Evolutionary conservation across 768 basidiomycete genomes (phyloP).

Genomic region (Panus rudis): DNA sequence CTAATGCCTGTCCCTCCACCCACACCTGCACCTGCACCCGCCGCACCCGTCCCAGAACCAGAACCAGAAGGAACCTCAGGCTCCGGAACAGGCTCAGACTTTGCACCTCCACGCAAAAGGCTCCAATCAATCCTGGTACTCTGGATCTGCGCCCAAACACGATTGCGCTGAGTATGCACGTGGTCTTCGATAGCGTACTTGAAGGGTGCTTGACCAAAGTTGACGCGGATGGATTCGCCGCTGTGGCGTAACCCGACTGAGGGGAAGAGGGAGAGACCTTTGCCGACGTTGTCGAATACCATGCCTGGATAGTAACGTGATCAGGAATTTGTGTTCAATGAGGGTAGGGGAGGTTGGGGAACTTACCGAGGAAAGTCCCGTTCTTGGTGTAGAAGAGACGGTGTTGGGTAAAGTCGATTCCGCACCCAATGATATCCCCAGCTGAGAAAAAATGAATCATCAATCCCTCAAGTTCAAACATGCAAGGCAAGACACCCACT

Average conservation of each 20-base stretch:
- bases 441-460: slow-evolving; percentile 34
- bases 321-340: slow-evolving; percentile 9
- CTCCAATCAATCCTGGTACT: slow-evolving; percentile 45
- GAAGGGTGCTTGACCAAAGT: slow-evolving; percentile 86
- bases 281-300: slow-evolving; percentile 68
- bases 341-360: slow-evolving; percentile 4
- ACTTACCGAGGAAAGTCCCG: slow-evolving; percentile 58
- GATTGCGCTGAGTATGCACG: slow-evolving; percentile 62
- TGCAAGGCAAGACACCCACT: slow-evolving; percentile 42
- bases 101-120: slow-evolving; percentile 18
- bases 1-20: neutral
- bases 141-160: slow-evolving; percentile 62
- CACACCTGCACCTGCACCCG: neutral
- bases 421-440: slow-evolving; percentile 87
- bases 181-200: slow-evolving; percentile 86
- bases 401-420: slow-evolving; percentile 80
- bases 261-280: slow-evolving; percentile 66
- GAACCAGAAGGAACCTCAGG: neutral
- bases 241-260: slow-evolving; percentile 82
- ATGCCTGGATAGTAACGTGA: slow-evolving; percentile 35
- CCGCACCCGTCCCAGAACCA: neutral
- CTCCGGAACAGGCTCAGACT: slow-evolving; percentile 4
- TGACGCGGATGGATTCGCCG: slow-evolving; percentile 73
- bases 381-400: slow-evolving; percentile 90
- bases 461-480: neutral